A percentile compares a stretch with the other conserved stretches of the same genome.
phyloP scores from a whole-genome alignment of 495 filamentous ascomycete genomes.

The Tuber borchii region DNA sequence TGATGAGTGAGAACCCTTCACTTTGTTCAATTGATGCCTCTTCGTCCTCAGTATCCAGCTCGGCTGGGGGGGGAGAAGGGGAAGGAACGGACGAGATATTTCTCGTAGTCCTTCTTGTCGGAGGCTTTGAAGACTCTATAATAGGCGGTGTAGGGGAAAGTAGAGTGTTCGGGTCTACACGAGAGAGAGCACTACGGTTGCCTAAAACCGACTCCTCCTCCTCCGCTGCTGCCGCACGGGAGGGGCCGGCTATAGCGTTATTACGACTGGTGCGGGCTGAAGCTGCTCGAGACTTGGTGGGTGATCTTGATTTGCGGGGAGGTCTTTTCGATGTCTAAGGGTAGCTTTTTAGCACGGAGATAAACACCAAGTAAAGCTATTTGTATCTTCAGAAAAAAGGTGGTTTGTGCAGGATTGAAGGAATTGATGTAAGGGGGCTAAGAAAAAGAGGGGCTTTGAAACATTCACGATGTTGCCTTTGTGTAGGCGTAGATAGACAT shows the following conservation, averaged over 20 bases:
- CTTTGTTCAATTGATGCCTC: conserved; percentile 12
- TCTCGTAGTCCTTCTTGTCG: background rate
- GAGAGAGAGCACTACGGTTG: conserved; percentile 15
- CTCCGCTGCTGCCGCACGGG: background rate
- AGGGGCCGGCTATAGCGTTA: background rate
- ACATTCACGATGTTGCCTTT: background rate
- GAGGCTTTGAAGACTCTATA: background rate
- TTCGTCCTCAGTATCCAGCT: background rate
- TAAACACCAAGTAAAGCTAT: background rate
- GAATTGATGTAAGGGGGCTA: background rate
- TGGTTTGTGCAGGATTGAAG: background rate
- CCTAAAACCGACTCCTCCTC: conserved; percentile 5
- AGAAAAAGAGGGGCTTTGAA: background rate
- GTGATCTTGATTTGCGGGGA: background rate
- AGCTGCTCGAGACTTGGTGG: background rate
- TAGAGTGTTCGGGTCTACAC: conserved; percentile 8
- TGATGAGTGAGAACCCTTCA: conserved; percentile 31
- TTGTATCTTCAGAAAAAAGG: background rate
- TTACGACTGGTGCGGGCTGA: background rate
- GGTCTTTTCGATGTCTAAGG: background rate
- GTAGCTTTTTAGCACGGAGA: background rate
- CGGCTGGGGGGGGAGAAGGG: background rate
- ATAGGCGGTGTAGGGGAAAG: conserved; percentile 15
- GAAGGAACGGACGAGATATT: background rate
- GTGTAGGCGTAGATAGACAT: background rate